phyloP scores from a whole-genome alignment of 2,329 filamentous ascomycete species.

The Ophiocordyceps camponoti-saundersi region DNA sequence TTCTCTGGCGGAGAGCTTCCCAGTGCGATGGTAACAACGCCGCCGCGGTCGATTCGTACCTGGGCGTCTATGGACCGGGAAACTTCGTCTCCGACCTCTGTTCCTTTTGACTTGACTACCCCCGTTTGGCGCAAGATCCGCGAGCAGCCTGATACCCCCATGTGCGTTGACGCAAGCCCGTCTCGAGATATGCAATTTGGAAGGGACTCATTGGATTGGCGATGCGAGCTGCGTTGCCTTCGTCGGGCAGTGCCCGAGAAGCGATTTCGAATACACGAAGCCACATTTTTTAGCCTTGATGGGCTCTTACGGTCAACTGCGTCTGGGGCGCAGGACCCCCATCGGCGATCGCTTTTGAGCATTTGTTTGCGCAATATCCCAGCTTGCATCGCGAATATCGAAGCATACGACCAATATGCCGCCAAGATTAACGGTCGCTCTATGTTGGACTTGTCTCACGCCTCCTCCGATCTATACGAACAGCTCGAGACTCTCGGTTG shows the following conservation, averaged over 20 bases:
- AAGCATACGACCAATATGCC: conserved; percentile 13
- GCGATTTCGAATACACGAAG: conserved; percentile 14
- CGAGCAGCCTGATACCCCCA: conserved; percentile 4
- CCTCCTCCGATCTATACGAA: conserved; percentile 14
- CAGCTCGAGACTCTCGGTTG: conserved; percentile 17
- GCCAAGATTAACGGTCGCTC: conserved; percentile 8
- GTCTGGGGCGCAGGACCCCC: conserved; percentile 5
- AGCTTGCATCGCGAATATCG: conserved; percentile 13
- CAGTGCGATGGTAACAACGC: conserved; percentile 6
- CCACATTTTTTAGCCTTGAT: conserved; percentile 14
- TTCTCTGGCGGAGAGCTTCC: not conserved
- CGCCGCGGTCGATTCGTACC: conserved; percentile 11
- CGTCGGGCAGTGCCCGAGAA: conserved; percentile 7
- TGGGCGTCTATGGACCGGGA: conserved; percentile 13
- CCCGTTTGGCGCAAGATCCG: conserved; percentile 12
- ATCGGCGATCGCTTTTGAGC: conserved; percentile 16
- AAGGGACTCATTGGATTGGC: conserved; percentile 4
- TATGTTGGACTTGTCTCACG: conserved; percentile 11
- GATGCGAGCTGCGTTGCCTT: conserved; percentile 8
- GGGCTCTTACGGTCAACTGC: conserved; percentile 12
- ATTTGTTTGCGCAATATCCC: conserved; percentile 18
- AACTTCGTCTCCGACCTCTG: conserved; percentile 8
- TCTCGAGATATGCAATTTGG: not conserved
- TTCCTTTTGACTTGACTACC: conserved; percentile 12
- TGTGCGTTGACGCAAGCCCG: not conserved